Evolutionary conservation across 1,284 basidiomycete genomes (phyloP).

Genomic region (Inonotus obliquus): DNA sequence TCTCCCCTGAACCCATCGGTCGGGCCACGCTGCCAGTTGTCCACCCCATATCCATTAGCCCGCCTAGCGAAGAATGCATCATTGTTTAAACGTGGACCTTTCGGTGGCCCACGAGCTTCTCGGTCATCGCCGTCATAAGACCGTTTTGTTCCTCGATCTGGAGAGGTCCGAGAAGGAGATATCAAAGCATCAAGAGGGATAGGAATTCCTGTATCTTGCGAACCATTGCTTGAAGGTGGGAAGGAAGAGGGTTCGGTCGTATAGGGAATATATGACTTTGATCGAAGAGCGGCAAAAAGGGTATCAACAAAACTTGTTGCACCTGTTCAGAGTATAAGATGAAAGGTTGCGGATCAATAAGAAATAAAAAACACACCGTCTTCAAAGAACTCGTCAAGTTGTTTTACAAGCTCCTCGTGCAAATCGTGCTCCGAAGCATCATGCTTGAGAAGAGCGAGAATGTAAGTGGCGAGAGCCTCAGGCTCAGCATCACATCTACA

Average conservation of each 20-base stretch:
- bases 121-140: constrained; percentile 54
- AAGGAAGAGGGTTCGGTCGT: constrained; percentile 32
- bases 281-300: constrained; percentile 76
- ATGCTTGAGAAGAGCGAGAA: constrained; percentile 91
- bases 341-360: constrained; percentile 4
- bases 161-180: constrained; percentile 34
- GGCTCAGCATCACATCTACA: constrained; percentile 94
- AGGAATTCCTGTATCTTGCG: constrained; percentile 62
- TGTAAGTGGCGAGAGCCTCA: constrained; percentile 89
- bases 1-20: constrained; percentile 31
- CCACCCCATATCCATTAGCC: constrained; percentile 30
- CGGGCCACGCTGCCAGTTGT: constrained; percentile 33
- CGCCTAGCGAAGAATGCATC: constrained; percentile 64
- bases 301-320: constrained; percentile 76
- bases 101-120: constrained; percentile 53
- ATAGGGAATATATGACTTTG: constrained; percentile 80
- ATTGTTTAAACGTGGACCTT: constrained; percentile 60
- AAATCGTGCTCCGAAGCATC: constrained; percentile 82
- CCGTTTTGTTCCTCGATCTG: constrained; percentile 60
- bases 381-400: constrained; percentile 90
- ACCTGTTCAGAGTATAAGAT: constrained; percentile 41
- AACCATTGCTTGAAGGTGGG: constrained; percentile 28
- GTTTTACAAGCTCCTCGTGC: constrained; percentile 68
- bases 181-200: constrained; percentile 69
- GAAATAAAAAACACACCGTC: constrained; percentile 52